These are phyloP conservation scores for Bondarzewia mesenterica DNA, from an alignment of 1,284 basidiomycete species.

Conservation along the genomic window DNA sequence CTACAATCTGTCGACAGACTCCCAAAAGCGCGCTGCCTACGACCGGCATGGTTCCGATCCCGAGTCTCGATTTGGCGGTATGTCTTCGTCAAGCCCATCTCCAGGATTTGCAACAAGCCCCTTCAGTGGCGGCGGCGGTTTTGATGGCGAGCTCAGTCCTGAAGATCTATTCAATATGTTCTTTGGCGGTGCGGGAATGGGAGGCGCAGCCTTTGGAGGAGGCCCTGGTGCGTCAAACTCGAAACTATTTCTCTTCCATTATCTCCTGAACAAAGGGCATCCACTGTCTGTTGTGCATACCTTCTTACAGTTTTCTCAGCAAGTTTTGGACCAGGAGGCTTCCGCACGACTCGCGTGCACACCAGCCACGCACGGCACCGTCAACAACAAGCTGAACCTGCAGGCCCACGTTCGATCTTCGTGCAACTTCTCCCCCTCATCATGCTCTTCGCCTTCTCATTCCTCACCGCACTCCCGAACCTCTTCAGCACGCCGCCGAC, in stretches of 20 bases:
- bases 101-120: slow-evolving; percentile 42
- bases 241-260: slow-evolving; percentile 1
- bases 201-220: slow-evolving; percentile 44
- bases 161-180: slow-evolving; percentile 99
- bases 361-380: slow-evolving; percentile 24
- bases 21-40: slow-evolving; percentile 86
- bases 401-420: slow-evolving; percentile 60
- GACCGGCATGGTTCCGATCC: slow-evolving; percentile 85
- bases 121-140: slow-evolving; percentile 31
- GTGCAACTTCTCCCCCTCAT: slow-evolving; percentile 85
- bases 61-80: slow-evolving; percentile 69
- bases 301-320: slow-evolving; percentile 56
- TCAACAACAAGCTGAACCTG: slow-evolving; percentile 27
- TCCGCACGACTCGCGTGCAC: slow-evolving; percentile 55
- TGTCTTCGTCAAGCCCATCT: slow-evolving; percentile 49
- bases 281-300: not conserved
- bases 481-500: slow-evolving; percentile 58
- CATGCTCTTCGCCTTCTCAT: slow-evolving; percentile 76
- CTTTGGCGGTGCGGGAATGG: slow-evolving; percentile 63
- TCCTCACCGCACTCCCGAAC: slow-evolving; percentile 79
- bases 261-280: too few species aligned
- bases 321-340: slow-evolving; percentile 71
- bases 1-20: slow-evolving; percentile 40
- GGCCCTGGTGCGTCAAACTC: slow-evolving; percentile 31
- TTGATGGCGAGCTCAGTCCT: slow-evolving; percentile 85